Percentiles rank a stretch among this genome's conserved stretches.
phyloP scores from a whole-genome alignment of 2,329 filamentous ascomycete genomes.

The Hypocreales sp. region DNA sequence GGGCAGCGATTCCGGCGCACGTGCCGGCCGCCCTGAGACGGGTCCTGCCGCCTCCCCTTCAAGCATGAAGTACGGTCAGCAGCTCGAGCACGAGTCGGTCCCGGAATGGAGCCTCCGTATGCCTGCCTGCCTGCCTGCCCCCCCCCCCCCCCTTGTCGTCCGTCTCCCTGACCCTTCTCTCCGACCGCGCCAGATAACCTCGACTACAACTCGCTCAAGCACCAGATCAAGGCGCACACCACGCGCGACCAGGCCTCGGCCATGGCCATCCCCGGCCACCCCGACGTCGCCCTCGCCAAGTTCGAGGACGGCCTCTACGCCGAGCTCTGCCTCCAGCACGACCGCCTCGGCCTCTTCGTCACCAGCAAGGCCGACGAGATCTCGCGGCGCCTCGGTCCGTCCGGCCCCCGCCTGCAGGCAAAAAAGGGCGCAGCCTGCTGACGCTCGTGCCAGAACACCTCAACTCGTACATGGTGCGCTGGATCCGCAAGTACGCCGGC shows the following conservation, averaged over 20 bases:
- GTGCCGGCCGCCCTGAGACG: neutral
- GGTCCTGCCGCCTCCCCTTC: neutral
- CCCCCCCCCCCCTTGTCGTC: too few relatives aligned
- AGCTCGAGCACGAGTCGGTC: constrained; percentile 59
- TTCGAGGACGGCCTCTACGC: constrained; percentile 60
- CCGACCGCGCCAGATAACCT: constrained; percentile 58
- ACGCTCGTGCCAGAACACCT: constrained; percentile 26
- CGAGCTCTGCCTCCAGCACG: constrained; percentile 60
- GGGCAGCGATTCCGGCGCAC: too few relatives aligned
- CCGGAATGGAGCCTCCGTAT: constrained; percentile 68
- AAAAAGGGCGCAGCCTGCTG: constrained; percentile 7
- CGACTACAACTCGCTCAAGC: constrained; percentile 78
- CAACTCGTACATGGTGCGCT: constrained; percentile 28
- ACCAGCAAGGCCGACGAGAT: constrained; percentile 70
- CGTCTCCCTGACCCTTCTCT: too few relatives aligned
- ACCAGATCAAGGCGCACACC: constrained; percentile 69
- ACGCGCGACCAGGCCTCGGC: constrained; percentile 53
- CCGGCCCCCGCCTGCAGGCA: neutral
- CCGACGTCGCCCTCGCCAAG: constrained; percentile 37
- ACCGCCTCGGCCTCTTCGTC: constrained; percentile 65
- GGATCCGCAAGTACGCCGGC: constrained; percentile 27
- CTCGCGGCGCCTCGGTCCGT: constrained; percentile 48
- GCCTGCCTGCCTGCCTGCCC: neutral
- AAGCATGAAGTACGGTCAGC: constrained; percentile 28
- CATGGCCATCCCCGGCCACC: constrained; percentile 59